Evolutionary conservation across 1,139 yeast species (phyloP).

Genomic region (Hyphopichia pseudoburtonii): DNA sequence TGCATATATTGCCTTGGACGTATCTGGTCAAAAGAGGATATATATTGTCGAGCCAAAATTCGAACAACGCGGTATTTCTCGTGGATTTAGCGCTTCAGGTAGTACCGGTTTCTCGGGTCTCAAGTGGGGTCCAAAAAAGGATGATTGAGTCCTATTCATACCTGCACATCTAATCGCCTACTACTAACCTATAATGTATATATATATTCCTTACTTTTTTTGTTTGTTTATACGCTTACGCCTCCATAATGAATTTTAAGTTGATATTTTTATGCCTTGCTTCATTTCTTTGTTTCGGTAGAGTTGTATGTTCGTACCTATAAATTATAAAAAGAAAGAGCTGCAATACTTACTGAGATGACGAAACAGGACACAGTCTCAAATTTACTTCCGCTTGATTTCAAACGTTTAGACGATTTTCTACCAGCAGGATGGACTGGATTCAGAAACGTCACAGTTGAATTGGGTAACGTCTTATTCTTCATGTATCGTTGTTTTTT

Average conservation of each 20-base stretch:
- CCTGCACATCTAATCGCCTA: too few relatives aligned
- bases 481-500: neutral
- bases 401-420: neutral
- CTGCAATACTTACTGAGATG: too few relatives aligned
- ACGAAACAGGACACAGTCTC: too few relatives aligned
- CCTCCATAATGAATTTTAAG: too few relatives aligned
- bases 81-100: conserved; percentile 9
- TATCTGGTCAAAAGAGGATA: conserved; percentile 65
- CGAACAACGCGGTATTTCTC: neutral
- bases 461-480: neutral
- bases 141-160: conserved; percentile 24
- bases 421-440: neutral
- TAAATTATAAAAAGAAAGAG: too few relatives aligned
- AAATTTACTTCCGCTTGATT: too few relatives aligned
- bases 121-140: conserved; percentile 80
- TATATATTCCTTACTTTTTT: too few relatives aligned
- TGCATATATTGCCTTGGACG: conserved; percentile 73
- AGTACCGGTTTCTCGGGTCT: conserved; percentile 71
- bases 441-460: neutral
- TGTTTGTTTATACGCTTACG: too few relatives aligned
- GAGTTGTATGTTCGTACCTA: too few relatives aligned
- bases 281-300: too few relatives aligned
- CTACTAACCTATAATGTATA: too few relatives aligned
- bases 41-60: conserved; percentile 67
- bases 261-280: too few relatives aligned